A percentile compares a stretch with the other conserved stretches of the same genome.
Conservation (phyloP, 2,329 filamentous ascomycete species). For the Ophiostoma ulmi region DNA sequence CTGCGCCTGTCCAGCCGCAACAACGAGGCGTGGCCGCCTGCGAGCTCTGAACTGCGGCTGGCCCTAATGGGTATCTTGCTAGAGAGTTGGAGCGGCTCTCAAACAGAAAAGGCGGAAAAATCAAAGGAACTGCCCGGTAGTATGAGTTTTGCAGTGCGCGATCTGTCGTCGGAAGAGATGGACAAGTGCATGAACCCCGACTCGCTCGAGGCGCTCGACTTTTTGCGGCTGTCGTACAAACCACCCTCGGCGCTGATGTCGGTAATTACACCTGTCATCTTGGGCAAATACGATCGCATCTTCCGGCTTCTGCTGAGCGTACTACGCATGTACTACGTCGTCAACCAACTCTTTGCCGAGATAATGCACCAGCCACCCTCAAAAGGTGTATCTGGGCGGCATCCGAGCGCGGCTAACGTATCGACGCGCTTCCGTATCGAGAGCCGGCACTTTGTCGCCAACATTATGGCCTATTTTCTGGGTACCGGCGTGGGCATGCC, state of each 20-base stretch:
- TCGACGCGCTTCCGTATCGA: constrained; percentile 61
- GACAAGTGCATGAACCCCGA: constrained; percentile 76
- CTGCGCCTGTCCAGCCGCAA: constrained; percentile 69
- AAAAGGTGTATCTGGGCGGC: not conserved
- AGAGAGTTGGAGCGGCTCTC: constrained; percentile 53
- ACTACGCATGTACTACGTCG: constrained; percentile 71
- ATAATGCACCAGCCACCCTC: not conserved
- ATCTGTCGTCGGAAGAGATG: constrained; percentile 72
- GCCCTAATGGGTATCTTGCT: constrained; percentile 79
- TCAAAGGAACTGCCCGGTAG: constrained; percentile 55
- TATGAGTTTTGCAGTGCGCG: constrained; percentile 77
- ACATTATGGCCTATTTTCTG: constrained; percentile 71
- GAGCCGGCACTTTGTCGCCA: constrained; percentile 71
- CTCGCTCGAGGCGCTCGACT: constrained; percentile 85
- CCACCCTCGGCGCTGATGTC: constrained; percentile 64
- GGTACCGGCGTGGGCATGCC: constrained; percentile 68
- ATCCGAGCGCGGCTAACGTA: not conserved
- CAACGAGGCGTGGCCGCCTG: constrained; percentile 80
- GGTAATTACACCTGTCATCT: constrained; percentile 64
- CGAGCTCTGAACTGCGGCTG: constrained; percentile 85
- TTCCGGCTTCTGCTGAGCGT: constrained; percentile 77
- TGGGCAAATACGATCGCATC: constrained; percentile 78
- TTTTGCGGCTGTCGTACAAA: constrained; percentile 80
- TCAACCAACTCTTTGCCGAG: constrained; percentile 59
- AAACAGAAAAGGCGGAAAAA: not conserved